A percentile compares a stretch with the other conserved stretches of the same genome.
These are phyloP conservation scores for Cucurbita maxima DNA, from an alignment of 306 rosid species.

Conservation along the genomic window DNA sequence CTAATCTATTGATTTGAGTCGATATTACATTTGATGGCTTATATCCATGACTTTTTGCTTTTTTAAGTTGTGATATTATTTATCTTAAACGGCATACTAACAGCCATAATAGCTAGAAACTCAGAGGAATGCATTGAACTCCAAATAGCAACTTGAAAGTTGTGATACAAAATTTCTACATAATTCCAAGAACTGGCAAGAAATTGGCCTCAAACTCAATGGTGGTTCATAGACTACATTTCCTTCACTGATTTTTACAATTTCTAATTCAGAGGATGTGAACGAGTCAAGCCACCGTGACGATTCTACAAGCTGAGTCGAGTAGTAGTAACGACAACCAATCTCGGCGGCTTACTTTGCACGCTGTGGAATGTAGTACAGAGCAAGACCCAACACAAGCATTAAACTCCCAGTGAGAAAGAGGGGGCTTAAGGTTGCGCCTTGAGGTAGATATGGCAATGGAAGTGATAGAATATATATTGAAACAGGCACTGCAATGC, in stretches of 20 bases:
- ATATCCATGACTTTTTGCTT: too few relatives aligned
- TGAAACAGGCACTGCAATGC: slow-evolving; percentile 65
- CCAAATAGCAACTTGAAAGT: neutral
- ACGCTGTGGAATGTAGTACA: slow-evolving; percentile 38
- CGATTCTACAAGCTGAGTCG: neutral
- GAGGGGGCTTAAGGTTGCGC: slow-evolving; percentile 55
- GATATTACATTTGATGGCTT: neutral
- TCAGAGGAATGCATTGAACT: neutral
- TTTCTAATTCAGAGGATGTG: neutral
- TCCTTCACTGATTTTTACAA: neutral
- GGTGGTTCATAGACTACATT: neutral
- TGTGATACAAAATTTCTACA: neutral
- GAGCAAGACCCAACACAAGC: slow-evolving; percentile 58
- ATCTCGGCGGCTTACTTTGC: slow-evolving; percentile 20
- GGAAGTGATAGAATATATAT: slow-evolving; percentile 65
- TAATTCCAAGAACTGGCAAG: neutral
- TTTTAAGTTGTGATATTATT: neutral
- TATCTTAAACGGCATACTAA: neutral
- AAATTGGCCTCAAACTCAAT: neutral
- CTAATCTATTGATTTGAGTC: too few relatives aligned
- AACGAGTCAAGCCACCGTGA: neutral
- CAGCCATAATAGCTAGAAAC: neutral
- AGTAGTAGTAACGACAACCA: neutral
- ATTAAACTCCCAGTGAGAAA: slow-evolving; percentile 59
- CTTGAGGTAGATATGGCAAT: slow-evolving; percentile 60